These are phyloP conservation scores for Coemansia javaensis DNA, from an alignment of 192 early-diverging fungal genomes.

Conservation along the genomic window DNA sequence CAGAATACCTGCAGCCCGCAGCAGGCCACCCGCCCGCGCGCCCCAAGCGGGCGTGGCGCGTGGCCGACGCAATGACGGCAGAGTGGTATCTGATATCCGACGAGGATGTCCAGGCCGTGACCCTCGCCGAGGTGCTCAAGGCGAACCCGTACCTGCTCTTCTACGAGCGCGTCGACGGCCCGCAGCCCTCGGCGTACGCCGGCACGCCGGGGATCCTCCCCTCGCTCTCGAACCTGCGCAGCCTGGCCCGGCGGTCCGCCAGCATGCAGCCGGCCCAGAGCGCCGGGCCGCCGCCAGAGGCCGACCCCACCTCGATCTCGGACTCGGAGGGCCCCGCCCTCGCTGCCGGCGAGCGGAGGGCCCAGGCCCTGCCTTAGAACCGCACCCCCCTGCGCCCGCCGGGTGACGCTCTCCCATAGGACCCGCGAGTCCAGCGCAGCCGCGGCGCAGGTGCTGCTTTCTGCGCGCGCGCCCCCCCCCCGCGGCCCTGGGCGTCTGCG, in stretches of 20 bases:
- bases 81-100: constrained; percentile 70
- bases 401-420: no score
- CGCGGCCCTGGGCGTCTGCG: no score
- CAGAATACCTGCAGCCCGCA: constrained; percentile 5
- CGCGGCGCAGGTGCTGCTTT: no score
- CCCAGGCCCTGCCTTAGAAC: no score
- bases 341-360: no score
- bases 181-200: constrained; percentile 18
- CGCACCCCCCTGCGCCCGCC: no score
- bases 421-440: no score
- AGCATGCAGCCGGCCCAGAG: constrained; percentile 18
- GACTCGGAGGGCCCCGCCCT: constrained; percentile 8
- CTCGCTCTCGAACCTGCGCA: constrained; percentile 40
- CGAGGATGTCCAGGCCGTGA: constrained; percentile 59
- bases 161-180: constrained; percentile 56
- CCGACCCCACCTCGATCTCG: not conserved
- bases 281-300: not conserved
- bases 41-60: constrained; percentile 41
- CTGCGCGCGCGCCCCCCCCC: no score
- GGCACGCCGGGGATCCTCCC: constrained; percentile 40
- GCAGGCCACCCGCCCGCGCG: constrained; percentile 15
- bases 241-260: constrained; percentile 30
- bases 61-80: constrained; percentile 42
- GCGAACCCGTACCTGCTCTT: constrained; percentile 71
- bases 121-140: constrained; percentile 57